A percentile compares a stretch with the other conserved stretches of the same genome.
Evolutionary conservation across 192 early-diverging fungal species (phyloP).

Genomic region (Coemansia sp.): DNA sequence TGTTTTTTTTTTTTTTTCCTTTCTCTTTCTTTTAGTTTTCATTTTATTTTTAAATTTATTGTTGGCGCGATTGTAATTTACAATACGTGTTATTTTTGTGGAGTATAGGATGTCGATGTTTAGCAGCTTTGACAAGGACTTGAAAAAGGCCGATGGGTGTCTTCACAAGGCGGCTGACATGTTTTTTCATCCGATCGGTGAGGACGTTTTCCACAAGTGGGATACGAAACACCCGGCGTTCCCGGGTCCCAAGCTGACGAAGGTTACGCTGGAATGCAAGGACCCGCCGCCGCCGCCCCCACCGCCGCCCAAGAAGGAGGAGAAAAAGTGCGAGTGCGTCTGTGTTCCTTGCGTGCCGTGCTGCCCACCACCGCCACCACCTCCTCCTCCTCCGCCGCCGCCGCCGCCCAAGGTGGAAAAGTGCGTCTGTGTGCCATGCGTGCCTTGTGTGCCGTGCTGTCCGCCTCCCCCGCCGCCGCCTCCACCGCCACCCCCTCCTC

Average conservation of each 20-base stretch:
- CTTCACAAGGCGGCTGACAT: slow-evolving; percentile 54
- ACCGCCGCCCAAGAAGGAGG: slow-evolving; percentile 24
- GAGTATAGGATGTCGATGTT: slow-evolving; percentile 47
- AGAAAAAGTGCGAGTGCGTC: slow-evolving; percentile 14
- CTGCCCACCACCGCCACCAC: neutral
- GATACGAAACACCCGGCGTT: slow-evolving; percentile 51
- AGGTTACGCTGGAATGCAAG: slow-evolving; percentile 50
- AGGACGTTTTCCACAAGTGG: slow-evolving; percentile 55
- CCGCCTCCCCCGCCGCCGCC: slow-evolving; percentile 15
- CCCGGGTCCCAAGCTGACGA: slow-evolving; percentile 50
- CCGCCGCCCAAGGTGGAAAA: neutral
- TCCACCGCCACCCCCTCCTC: slow-evolving; percentile 1
- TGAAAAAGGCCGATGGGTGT: slow-evolving; percentile 50
- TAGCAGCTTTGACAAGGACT: slow-evolving; percentile 52
- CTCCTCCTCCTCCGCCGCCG: neutral
- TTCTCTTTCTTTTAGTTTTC: neutral
- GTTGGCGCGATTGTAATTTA: neutral
- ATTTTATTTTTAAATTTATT: neutral
- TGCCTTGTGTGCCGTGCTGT: neutral
- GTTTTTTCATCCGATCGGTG: slow-evolving; percentile 52
- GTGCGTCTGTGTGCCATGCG: slow-evolving; percentile 1
- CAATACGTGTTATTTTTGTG: neutral
- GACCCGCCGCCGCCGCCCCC: slow-evolving; percentile 20
- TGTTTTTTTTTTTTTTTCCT: slow-evolving; percentile 1
- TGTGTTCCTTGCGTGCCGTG: neutral